Conservation (phyloP, 1,284 basidiomycete species). For the Pseudozyma thailandica region DNA sequence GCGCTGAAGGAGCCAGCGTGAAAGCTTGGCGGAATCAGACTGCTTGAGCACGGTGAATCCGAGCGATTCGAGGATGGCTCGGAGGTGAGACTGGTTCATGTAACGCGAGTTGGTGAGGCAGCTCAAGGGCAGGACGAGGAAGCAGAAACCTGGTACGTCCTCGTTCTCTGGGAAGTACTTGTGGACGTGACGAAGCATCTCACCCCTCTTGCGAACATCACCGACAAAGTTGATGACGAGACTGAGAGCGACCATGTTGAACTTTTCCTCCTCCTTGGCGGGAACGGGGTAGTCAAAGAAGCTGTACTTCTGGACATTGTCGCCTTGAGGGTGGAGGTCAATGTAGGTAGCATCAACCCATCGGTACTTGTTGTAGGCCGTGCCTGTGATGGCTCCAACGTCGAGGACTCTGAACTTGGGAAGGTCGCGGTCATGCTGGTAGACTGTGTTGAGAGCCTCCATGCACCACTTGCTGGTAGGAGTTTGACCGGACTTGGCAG, state of each 20-base stretch:
- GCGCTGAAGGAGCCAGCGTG: slow-evolving; percentile 67
- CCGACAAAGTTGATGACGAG: slow-evolving; percentile 70
- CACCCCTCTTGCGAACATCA: slow-evolving; percentile 64
- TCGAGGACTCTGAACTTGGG: slow-evolving; percentile 66
- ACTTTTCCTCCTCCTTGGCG: slow-evolving; percentile 41
- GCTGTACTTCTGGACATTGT: slow-evolving; percentile 65
- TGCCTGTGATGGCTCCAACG: slow-evolving; percentile 69
- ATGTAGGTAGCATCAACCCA: slow-evolving; percentile 68
- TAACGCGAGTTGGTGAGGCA: slow-evolving; percentile 69
- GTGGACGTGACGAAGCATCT: slow-evolving; percentile 63
- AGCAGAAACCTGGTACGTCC: slow-evolving; percentile 62
- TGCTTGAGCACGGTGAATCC: slow-evolving; percentile 67
- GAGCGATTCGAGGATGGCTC: slow-evolving; percentile 60
- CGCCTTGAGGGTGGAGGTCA: slow-evolving; percentile 69
- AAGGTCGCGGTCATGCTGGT: slow-evolving; percentile 32
- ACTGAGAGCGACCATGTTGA: slow-evolving; percentile 68
- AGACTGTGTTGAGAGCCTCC: slow-evolving; percentile 46
- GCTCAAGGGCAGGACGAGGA: slow-evolving; percentile 69
- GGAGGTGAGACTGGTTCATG: slow-evolving; percentile 66
- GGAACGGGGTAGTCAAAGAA: slow-evolving; percentile 68
- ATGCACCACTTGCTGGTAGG: slow-evolving; percentile 62
- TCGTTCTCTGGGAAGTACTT: slow-evolving; percentile 41
- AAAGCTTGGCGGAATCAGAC: slow-evolving; percentile 67
- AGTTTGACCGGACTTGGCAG: slow-evolving; percentile 41
- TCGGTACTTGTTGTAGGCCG: slow-evolving; percentile 66